A percentile compares a stretch with the other conserved stretches of the same genome.
Conservation (phyloP, 2,329 filamentous ascomycete genomes). For the Claviceps pazoutovae region DNA sequence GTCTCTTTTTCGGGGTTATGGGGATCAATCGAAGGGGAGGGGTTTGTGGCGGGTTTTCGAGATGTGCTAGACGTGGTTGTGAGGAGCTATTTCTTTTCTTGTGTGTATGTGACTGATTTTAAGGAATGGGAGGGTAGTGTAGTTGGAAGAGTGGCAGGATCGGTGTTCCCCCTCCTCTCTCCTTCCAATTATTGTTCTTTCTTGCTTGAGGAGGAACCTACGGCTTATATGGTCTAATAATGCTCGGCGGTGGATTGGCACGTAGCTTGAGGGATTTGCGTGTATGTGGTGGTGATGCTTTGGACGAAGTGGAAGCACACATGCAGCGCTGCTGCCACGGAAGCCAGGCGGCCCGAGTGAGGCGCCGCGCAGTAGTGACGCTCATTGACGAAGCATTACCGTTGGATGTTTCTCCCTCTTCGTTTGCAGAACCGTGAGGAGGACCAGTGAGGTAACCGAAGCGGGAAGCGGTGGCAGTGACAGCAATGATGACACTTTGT, state of each 20-base stretch:
- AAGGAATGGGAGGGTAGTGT: too few species aligned
- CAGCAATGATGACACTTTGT: too few species aligned
- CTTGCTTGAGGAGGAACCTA: slow-evolving; percentile 7
- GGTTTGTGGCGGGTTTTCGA: background rate
- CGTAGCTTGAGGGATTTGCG: slow-evolving; percentile 9
- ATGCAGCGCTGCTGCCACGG: slow-evolving; percentile 14
- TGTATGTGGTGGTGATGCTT: slow-evolving; percentile 3
- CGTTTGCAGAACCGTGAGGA: background rate
- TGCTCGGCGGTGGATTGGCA: slow-evolving; percentile 10
- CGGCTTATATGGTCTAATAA: slow-evolving; percentile 18
- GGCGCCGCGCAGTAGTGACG: slow-evolving; percentile 13
- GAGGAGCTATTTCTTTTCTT: background rate
- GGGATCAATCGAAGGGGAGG: slow-evolving; percentile 9
- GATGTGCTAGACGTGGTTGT: background rate
- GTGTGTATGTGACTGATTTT: background rate
- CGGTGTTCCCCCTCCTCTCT: too few species aligned
- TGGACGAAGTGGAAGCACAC: slow-evolving; percentile 15
- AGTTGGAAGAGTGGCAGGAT: too few species aligned
- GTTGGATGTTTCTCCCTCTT: background rate
- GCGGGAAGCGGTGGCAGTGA: too few species aligned
- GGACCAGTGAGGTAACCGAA: too few species aligned
- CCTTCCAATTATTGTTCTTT: too few species aligned
- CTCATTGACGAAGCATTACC: slow-evolving; percentile 15
- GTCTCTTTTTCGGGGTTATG: slow-evolving; percentile 16
- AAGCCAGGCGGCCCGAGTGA: slow-evolving; percentile 9